phyloP scores from a whole-genome alignment of 345 rosid species.

The Kernera saxatilis region DNA sequence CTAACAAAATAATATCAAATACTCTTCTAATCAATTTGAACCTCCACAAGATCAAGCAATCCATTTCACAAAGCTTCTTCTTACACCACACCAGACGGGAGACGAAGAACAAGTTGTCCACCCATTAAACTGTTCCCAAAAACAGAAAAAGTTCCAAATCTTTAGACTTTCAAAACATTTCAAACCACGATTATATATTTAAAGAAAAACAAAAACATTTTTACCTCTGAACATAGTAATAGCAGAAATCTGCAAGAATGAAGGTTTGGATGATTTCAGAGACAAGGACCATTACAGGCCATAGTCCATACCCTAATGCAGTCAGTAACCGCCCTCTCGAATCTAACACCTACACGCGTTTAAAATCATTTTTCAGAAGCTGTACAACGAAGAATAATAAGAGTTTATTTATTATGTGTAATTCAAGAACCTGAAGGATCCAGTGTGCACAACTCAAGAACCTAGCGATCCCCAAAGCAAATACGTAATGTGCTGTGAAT shows the following conservation, averaged over 20 bases:
- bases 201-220: not conserved
- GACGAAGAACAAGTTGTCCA: conserved; percentile 84
- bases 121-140: conserved; percentile 56
- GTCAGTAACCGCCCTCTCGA: conserved; percentile 58
- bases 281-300: conserved; percentile 81
- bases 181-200: not conserved
- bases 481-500: conserved; percentile 92
- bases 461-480: conserved; percentile 88
- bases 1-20: conserved; percentile 6
- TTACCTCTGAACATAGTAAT: conserved; percentile 74
- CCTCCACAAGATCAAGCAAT: not conserved
- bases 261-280: conserved; percentile 88
- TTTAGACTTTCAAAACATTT: not conserved
- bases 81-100: conserved; percentile 85
- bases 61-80: not conserved
- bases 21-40: not conserved
- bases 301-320: conserved; percentile 80
- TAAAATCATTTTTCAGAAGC: not conserved
- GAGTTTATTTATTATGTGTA: not conserved
- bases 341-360: conserved; percentile 53
- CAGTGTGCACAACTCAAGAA: conserved; percentile 93
- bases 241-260: conserved; percentile 86
- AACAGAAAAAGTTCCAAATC: not conserved
- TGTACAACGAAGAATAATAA: not conserved
- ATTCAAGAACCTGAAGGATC: conserved; percentile 69